phyloP scores from a whole-genome alignment of 1,284 basidiomycete species.

The Naganishia albida region DNA sequence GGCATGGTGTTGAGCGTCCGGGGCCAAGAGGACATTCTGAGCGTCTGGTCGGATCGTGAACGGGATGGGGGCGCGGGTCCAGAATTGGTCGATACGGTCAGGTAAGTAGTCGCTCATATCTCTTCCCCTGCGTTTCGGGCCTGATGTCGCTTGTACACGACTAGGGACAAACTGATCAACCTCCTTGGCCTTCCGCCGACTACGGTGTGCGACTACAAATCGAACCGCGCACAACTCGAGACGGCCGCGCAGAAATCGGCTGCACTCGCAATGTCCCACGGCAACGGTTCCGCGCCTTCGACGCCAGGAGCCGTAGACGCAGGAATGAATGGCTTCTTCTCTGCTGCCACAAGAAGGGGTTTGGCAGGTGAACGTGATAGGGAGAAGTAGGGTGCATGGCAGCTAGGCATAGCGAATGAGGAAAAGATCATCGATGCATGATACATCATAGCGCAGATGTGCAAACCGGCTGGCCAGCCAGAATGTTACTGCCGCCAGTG shows the following conservation, averaged over 20 bases:
- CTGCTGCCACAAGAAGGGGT: slow-evolving; percentile 10
- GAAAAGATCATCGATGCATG: slow-evolving; percentile 4
- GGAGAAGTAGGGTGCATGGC: slow-evolving; percentile 9
- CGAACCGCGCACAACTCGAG: slow-evolving; percentile 51
- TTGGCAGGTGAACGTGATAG: slow-evolving; percentile 12
- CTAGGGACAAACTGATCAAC: slow-evolving; percentile 51
- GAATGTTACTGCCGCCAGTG: background rate
- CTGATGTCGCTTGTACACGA: background rate
- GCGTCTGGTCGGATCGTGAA: slow-evolving; percentile 55
- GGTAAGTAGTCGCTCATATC: slow-evolving; percentile 43
- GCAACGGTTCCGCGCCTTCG: slow-evolving; percentile 14
- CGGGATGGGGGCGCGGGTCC: slow-evolving; percentile 31
- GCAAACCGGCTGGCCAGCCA: no score
- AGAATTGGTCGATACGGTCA: slow-evolving; percentile 48
- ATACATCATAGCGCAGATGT: background rate
- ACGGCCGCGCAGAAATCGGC: slow-evolving; percentile 37
- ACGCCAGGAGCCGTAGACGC: slow-evolving; percentile 13
- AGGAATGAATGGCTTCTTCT: slow-evolving; percentile 19
- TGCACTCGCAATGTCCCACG: slow-evolving; percentile 1
- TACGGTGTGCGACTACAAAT: slow-evolving; percentile 53
- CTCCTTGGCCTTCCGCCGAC: slow-evolving; percentile 47
- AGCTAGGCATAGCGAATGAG: background rate
- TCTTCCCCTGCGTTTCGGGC: background rate
- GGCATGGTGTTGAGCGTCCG: slow-evolving; percentile 53
- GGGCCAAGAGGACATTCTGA: slow-evolving; percentile 53